These are phyloP conservation scores for Notholithocarpus densiflorus DNA, from an alignment of 306 rosid species.

Conservation along the genomic window DNA sequence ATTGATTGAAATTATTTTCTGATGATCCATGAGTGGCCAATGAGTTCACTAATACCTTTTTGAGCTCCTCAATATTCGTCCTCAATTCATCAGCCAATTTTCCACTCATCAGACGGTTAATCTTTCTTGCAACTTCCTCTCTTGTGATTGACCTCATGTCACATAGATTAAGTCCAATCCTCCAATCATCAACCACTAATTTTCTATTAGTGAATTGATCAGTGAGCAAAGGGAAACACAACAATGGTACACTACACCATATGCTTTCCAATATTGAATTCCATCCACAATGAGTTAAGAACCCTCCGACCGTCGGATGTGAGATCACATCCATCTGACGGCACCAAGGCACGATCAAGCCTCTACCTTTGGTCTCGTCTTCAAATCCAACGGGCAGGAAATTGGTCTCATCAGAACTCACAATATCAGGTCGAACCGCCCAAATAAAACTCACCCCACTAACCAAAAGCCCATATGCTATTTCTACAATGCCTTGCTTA, in stretches of 20 bases:
- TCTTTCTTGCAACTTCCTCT: conserved; percentile 24
- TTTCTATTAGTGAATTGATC: conserved; percentile 37
- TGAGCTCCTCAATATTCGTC: conserved; percentile 8
- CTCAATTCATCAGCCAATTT: conserved; percentile 22
- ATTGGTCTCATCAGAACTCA: neutral
- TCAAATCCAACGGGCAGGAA: conserved; percentile 15
- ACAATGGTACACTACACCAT: conserved; percentile 27
- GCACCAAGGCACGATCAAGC: conserved; percentile 30
- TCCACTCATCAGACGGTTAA: conserved; percentile 18
- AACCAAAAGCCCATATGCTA: neutral
- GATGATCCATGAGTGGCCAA: conserved; percentile 16
- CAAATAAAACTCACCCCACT: conserved; percentile 8
- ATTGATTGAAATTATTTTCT: conserved; percentile 9
- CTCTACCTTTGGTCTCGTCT: conserved; percentile 13
- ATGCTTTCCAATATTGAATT: conserved; percentile 34
- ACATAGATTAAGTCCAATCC: conserved; percentile 31
- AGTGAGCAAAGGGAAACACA: conserved; percentile 25
- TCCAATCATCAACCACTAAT: conserved; percentile 39
- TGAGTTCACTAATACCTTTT: neutral
- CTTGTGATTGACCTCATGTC: conserved; percentile 17
- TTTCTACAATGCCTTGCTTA: neutral
- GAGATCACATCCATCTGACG: conserved; percentile 30
- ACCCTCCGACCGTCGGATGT: conserved; percentile 33
- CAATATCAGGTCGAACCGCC: neutral
- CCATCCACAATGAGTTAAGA: conserved; percentile 40